These are phyloP conservation scores for Aquilaria agallochum DNA, from an alignment of 441 rosid species.

Conservation along the genomic window DNA sequence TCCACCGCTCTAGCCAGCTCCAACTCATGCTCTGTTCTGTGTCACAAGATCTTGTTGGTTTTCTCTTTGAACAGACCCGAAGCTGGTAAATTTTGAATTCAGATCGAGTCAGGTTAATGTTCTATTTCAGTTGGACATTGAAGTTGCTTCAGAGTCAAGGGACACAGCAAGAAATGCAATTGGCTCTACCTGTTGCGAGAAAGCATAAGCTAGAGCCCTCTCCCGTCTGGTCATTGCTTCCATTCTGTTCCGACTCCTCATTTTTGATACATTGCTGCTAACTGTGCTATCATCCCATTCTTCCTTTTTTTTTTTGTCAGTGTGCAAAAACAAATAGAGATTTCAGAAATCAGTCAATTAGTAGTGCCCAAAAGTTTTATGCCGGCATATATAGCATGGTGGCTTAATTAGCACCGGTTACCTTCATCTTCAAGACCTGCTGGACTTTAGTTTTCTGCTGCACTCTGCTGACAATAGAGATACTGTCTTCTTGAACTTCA, in stretches of 20 bases:
- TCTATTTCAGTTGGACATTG: not conserved
- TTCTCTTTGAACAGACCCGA: slow-evolving; percentile 65
- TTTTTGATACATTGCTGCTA: slow-evolving; percentile 59
- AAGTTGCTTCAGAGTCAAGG: not conserved
- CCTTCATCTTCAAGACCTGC: slow-evolving; percentile 56
- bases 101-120: slow-evolving; percentile 3
- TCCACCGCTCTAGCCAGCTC: slow-evolving; percentile 92
- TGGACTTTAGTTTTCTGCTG: slow-evolving; percentile 46
- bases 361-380: not conserved
- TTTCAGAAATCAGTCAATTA: not conserved
- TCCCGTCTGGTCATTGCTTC: slow-evolving; percentile 80
- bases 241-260: slow-evolving; percentile 60
- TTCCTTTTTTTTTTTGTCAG: slow-evolving; percentile 36
- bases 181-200: slow-evolving; percentile 73
- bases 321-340: not conserved
- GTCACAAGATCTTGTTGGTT: slow-evolving; percentile 32
- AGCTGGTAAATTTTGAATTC: slow-evolving; percentile 32
- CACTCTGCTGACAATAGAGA: slow-evolving; percentile 18
- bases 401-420: slow-evolving; percentile 12
- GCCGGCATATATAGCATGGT: no score
- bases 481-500: slow-evolving; percentile 33
- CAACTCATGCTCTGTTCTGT: slow-evolving; percentile 56
- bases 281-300: slow-evolving; percentile 97
- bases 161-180: not conserved
- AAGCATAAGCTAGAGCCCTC: slow-evolving; percentile 87